These are phyloP conservation scores for Diphasiastrum complanatum DNA, from an alignment of 83 land plant genomes.

Conservation along the genomic window DNA sequence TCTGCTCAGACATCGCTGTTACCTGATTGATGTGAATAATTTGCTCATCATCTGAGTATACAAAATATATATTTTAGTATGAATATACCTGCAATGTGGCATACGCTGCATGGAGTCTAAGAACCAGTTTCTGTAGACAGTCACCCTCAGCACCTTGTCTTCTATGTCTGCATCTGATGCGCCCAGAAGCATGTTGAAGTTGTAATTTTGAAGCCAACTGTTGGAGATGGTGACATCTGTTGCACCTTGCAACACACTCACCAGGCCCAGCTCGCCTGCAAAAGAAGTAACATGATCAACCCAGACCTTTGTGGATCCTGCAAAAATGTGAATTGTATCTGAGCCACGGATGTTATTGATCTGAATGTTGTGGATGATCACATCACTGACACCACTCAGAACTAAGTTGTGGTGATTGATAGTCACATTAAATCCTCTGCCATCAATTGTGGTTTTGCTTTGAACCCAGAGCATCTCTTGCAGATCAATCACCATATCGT, in stretches of 20 bases:
- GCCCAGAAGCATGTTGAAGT: constrained; percentile 43
- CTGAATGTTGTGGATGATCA: constrained; percentile 41
- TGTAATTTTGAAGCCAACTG: constrained; percentile 22
- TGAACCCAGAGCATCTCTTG: constrained; percentile 29
- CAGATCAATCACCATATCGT: constrained; percentile 22
- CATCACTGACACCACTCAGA: constrained; percentile 16
- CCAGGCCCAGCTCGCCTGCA: constrained; percentile 38
- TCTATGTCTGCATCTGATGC: constrained; percentile 32
- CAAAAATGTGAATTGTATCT: constrained; percentile 38
- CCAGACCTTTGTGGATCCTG: constrained; percentile 26
- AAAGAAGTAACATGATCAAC: constrained; percentile 40
- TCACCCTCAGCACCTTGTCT: constrained; percentile 32
- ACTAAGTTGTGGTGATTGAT: constrained; percentile 8
- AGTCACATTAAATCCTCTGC: constrained; percentile 27
- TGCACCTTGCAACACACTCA: constrained; percentile 35
- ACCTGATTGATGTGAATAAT: not conserved
- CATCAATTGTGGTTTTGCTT: constrained; percentile 38
- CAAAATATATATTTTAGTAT: too few relatives aligned
- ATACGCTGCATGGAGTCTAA: constrained; percentile 39
- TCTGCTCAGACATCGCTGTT: not conserved
- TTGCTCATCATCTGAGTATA: not conserved
- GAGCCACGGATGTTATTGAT: constrained; percentile 21
- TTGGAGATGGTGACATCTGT: constrained; percentile 49
- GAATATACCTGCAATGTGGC: constrained; percentile 44
- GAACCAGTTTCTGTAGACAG: constrained; percentile 44